Evolutionary conservation across 345 rosid genomes (phyloP).

Genomic region (Lepidium sativum): DNA sequence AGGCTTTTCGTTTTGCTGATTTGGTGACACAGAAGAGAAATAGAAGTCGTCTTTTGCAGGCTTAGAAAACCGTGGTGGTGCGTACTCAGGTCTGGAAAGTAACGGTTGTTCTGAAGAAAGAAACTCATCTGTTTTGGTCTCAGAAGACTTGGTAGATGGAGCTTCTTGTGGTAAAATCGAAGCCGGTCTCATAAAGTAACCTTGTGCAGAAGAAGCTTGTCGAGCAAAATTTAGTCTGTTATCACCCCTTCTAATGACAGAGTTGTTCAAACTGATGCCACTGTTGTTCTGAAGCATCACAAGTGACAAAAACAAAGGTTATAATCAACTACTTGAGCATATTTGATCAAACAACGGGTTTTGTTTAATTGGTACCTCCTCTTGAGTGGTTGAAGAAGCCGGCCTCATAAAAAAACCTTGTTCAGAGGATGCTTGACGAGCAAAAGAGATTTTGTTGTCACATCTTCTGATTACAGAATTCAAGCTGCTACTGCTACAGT

Average conservation of each 20-base stretch:
- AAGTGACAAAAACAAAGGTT: not conserved
- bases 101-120: slow-evolving; percentile 27
- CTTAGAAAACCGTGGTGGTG: slow-evolving; percentile 40
- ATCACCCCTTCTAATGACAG: slow-evolving; percentile 43
- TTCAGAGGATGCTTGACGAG: slow-evolving; percentile 54
- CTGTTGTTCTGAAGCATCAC: slow-evolving; percentile 18
- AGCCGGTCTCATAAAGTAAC: slow-evolving; percentile 63
- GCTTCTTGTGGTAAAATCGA: slow-evolving; percentile 23
- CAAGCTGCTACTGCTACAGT: slow-evolving; percentile 66
- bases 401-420: slow-evolving; percentile 75
- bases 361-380: slow-evolving; percentile 28
- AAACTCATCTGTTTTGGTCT: slow-evolving; percentile 6
- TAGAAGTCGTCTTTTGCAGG: slow-evolving; percentile 11
- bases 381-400: slow-evolving; percentile 30
- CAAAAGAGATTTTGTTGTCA: slow-evolving; percentile 51
- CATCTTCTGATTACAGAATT: slow-evolving; percentile 44
- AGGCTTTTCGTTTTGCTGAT: slow-evolving; percentile 10
- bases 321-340: not conserved
- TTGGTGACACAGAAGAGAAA: not conserved
- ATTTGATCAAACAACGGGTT: not conserved
- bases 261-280: slow-evolving; percentile 43
- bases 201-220: slow-evolving; percentile 55
- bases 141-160: slow-evolving; percentile 16
- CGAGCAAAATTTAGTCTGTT: slow-evolving; percentile 52
- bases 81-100: slow-evolving; percentile 39